These are phyloP conservation scores for Ophiocordyceps sinensis DNA, from an alignment of 2,329 filamentous ascomycete species.

Conservation along the genomic window DNA sequence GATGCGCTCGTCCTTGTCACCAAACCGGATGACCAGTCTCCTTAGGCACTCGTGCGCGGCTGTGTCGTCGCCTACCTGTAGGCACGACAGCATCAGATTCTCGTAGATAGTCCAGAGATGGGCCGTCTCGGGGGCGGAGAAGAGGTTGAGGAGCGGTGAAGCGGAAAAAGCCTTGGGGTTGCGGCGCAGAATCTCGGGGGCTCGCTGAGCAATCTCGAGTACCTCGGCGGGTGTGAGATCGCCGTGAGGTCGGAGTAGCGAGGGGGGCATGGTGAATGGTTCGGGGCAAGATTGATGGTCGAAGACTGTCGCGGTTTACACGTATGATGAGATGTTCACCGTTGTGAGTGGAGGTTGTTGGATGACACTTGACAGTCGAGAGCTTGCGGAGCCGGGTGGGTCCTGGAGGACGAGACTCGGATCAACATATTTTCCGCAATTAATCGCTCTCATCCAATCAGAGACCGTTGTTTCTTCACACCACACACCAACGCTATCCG, in stretches of 20 bases:
- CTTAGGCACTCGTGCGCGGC: slow-evolving; percentile 64
- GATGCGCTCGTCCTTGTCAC: slow-evolving; percentile 68
- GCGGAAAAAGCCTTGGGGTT: slow-evolving; percentile 38
- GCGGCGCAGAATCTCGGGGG: slow-evolving; percentile 38
- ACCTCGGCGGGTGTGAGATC: slow-evolving; percentile 41
- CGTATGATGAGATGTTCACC: neutral
- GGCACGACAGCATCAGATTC: slow-evolving; percentile 70
- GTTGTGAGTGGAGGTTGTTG: neutral
- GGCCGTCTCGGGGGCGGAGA: slow-evolving; percentile 50
- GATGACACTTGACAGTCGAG: neutral
- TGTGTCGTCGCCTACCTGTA: slow-evolving; percentile 71
- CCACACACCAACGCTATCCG: too few relatives aligned
- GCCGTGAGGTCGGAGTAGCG: slow-evolving; percentile 41
- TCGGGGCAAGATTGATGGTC: neutral
- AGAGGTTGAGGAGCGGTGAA: slow-evolving; percentile 38
- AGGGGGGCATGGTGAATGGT: slow-evolving; percentile 24
- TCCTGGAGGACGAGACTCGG: too few relatives aligned
- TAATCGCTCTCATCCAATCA: too few relatives aligned
- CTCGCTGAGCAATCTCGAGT: slow-evolving; percentile 45
- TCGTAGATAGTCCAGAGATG: slow-evolving; percentile 80
- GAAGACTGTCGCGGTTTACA: neutral
- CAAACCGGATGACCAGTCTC: slow-evolving; percentile 67
- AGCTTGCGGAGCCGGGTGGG: too few relatives aligned
- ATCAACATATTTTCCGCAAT: too few relatives aligned
- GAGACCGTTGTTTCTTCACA: too few relatives aligned